A percentile compares a stretch with the other conserved stretches of the same genome.
These are phyloP conservation scores for Stemphylium lycopersici DNA, from an alignment of 2,329 filamentous ascomycete species.

Conservation along the genomic window DNA sequence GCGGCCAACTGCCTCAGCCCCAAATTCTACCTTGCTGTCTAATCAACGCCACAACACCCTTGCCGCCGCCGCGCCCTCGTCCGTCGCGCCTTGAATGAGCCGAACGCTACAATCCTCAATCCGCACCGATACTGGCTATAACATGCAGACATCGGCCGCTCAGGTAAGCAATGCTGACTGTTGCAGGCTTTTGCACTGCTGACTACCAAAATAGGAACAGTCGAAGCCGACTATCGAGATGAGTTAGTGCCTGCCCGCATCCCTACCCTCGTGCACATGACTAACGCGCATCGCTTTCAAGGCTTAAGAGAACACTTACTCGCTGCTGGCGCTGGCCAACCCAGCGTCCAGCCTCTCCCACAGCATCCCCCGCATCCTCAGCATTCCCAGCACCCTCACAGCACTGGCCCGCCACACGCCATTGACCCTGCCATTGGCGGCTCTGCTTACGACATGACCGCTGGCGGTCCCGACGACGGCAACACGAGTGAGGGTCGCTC, in stretches of 20 bases:
- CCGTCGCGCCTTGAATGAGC: constrained; percentile 26
- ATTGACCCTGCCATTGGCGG: constrained; percentile 66
- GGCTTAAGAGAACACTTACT: constrained; percentile 69
- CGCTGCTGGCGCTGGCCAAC: constrained; percentile 57
- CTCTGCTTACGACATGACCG: constrained; percentile 55
- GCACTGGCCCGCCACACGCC: constrained; percentile 57
- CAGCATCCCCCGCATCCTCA: constrained; percentile 32
- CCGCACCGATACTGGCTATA: constrained; percentile 38
- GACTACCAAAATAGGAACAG: constrained; percentile 39
- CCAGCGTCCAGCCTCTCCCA: constrained; percentile 42
- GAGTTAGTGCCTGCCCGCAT: constrained; percentile 44
- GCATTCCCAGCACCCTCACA: constrained; percentile 36
- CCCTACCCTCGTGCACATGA: constrained; percentile 29
- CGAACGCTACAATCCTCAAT: constrained; percentile 43
- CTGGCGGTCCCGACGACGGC: constrained; percentile 55
- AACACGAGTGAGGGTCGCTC: constrained; percentile 52
- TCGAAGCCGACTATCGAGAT: constrained; percentile 51
- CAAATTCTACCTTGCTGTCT: constrained; percentile 10
- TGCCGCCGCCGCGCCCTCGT: constrained; percentile 1
- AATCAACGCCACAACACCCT: constrained; percentile 14
- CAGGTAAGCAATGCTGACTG: constrained; percentile 58
- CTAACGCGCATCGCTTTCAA: constrained; percentile 46
- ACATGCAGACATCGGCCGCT: constrained; percentile 53
- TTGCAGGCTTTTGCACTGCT: constrained; percentile 27
- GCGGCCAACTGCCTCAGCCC: not conserved